Evolutionary conservation across 176 grass and related monocot species (phyloP).

Genomic region (Eragrostis curvula): DNA sequence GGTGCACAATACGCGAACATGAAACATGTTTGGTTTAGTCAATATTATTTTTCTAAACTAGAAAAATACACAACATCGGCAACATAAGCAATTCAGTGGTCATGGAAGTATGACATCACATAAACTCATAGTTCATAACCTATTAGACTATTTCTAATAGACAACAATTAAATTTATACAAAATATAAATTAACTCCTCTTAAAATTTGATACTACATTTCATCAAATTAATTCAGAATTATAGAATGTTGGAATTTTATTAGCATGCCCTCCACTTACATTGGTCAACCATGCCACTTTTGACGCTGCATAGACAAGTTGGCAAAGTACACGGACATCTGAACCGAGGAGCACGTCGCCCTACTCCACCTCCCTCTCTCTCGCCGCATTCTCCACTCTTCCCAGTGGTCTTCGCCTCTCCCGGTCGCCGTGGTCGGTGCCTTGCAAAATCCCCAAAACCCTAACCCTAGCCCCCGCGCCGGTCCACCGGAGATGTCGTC

Average conservation of each 20-base stretch:
- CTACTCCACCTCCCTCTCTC: not conserved
- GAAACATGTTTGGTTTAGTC: too few species aligned
- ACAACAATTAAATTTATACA: too few species aligned
- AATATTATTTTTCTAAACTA: too few species aligned
- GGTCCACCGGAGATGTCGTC: conserved; percentile 58
- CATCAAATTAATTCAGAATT: not conserved
- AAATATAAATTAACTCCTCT: too few species aligned
- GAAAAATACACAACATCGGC: too few species aligned
- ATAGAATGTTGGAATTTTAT: not conserved
- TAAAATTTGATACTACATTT: not conserved
- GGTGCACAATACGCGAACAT: too few species aligned
- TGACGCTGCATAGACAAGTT: not conserved
- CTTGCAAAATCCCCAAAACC: conserved; percentile 17
- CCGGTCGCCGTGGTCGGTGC: conserved; percentile 41
- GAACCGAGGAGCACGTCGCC: conserved; percentile 43
- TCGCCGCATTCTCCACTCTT: conserved; percentile 18
- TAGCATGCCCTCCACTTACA: not conserved
- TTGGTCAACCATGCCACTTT: not conserved
- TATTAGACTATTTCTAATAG: too few species aligned
- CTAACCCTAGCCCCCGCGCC: conserved; percentile 20
- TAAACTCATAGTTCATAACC: too few species aligned
- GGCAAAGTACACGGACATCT: not conserved
- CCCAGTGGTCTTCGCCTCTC: conserved; percentile 27
- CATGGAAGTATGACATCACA: too few species aligned
- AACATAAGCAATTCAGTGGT: too few species aligned